Base-by-base conservation (phyloP, 1,284 basidiomycete species). In the Ustilago nuda region DNA sequence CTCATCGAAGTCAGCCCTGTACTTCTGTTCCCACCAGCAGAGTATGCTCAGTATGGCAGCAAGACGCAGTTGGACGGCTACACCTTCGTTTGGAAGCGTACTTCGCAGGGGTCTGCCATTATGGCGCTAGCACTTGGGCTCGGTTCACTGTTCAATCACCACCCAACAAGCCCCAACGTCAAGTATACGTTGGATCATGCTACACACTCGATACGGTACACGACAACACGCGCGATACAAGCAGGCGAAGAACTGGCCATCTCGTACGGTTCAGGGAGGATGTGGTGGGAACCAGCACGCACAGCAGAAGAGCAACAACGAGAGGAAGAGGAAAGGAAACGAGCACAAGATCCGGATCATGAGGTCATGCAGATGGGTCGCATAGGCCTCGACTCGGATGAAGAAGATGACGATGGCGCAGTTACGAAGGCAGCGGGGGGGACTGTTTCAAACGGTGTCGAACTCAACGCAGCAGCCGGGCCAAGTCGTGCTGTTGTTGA, bases 111-210 rank as follows among this genome's bases (percentile, higher is more conserved):
- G 1, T 30, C 30, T 15, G 63, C 65, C 4, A 48, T 77, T 7
- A 94, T 94, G 92, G 95, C 93, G 0, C 88, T 98, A 2, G 92
- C 93, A 0, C 86, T 96, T 0, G 95, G 95, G 1, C 88, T 96
- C 33, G 94, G 93, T 9, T 93, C 92, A 1, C 82, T 94, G 4
- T 94, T 94, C 87, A 94, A 94, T 79, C 92, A 93, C 84, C 90
- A 91, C 0, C 87, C 89, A 17, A 76, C 79, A 1, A 36, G 32
- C 2, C 93, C 93, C 2, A 94, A 94, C 82, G 89, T 94, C 17
- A 90, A 90, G 0, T 94, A 90, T 84, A 87, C 87, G 4, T 84
- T 92, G 12, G 82, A 87, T 53, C 70, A 82, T 11, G 39, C 55
- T 0, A 89, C 88, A 0, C 89, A 92, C 52, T 89, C 90, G 3